Conservation (phyloP, 768 basidiomycete species). For the Boletellus ananiceps region DNA sequence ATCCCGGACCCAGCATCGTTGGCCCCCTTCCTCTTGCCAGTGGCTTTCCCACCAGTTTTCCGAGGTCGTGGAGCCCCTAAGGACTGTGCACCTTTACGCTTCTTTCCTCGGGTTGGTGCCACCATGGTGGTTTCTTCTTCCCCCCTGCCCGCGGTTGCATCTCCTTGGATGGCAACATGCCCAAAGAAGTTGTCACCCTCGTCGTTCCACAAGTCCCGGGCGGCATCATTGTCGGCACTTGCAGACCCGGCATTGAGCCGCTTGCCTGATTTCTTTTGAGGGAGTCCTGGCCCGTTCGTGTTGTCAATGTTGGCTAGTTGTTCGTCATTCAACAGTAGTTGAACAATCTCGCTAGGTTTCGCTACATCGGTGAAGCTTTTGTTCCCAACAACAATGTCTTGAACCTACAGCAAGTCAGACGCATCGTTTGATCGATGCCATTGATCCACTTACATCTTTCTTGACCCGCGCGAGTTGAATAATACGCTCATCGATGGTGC, state of each 20-base stretch:
- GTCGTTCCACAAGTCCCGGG: conserved; percentile 77
- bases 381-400: conserved; percentile 98
- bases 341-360: conserved; percentile 95
- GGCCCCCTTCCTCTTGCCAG: conserved; percentile 29
- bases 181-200: conserved; percentile 87
- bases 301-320: conserved; percentile 73
- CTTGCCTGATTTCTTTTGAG: conserved; percentile 35
- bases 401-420: conserved; percentile 55
- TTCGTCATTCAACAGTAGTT: conserved; percentile 89
- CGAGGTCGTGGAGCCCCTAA: conserved; percentile 21
- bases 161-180: conserved; percentile 38
- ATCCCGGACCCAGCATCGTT: conserved; percentile 24
- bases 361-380: conserved; percentile 91
- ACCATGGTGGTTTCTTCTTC: conserved; percentile 29
- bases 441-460: conserved; percentile 68
- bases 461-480: conserved; percentile 93
- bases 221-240: conserved; percentile 34
- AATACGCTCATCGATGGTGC: conserved; percentile 96
- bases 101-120: conserved; percentile 29
- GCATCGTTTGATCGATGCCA: not conserved
- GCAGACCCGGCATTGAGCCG: conserved; percentile 27
- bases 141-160: conserved; percentile 18
- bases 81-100: conserved; percentile 28
- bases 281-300: conserved; percentile 35
- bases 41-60: conserved; percentile 30